phyloP scores from a whole-genome alignment of 768 basidiomycete species.

The Pulveroboletus sp. region DNA sequence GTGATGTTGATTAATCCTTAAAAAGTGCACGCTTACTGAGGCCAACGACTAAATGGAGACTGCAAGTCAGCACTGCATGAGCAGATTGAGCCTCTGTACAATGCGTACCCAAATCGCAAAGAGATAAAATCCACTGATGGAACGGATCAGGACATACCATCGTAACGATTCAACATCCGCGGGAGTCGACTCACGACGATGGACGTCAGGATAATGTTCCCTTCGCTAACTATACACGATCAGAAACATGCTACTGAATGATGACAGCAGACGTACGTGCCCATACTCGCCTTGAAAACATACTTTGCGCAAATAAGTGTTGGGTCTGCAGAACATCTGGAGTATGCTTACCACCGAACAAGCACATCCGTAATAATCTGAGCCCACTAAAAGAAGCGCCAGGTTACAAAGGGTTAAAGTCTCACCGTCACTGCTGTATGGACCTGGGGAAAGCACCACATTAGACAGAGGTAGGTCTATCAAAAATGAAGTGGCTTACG shows the following conservation, averaged over 20 bases:
- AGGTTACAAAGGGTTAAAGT: not conserved
- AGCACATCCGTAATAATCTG: slow-evolving; percentile 48
- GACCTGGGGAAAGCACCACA: slow-evolving; percentile 30
- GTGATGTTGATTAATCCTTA: not conserved
- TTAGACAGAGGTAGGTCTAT: not conserved
- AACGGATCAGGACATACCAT: slow-evolving; percentile 2
- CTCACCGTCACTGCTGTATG: slow-evolving; percentile 53
- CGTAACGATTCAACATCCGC: not conserved
- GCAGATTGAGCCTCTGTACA: not conserved
- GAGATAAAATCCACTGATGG: slow-evolving; percentile 35
- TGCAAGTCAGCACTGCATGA: not conserved
- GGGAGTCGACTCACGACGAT: slow-evolving; percentile 41
- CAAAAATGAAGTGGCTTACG: slow-evolving; percentile 30
- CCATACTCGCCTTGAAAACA: slow-evolving; percentile 50
- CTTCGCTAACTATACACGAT: slow-evolving; percentile 40
- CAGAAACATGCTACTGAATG: not conserved
- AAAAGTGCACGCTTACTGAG: slow-evolving; percentile 3
- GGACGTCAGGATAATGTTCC: slow-evolving; percentile 38
- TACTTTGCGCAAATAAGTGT: slow-evolving; percentile 20
- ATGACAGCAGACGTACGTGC: slow-evolving; percentile 35
- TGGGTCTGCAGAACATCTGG: not conserved
- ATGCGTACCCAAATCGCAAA: slow-evolving; percentile 44
- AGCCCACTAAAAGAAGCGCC: not conserved
- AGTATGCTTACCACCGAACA: slow-evolving; percentile 35
- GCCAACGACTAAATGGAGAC: slow-evolving; percentile 4